A percentile compares a stretch with the other conserved stretches of the same genome.
These are phyloP conservation scores for Nemania abortiva DNA, from an alignment of 2,329 filamentous ascomycete genomes.

Conservation along the genomic window DNA sequence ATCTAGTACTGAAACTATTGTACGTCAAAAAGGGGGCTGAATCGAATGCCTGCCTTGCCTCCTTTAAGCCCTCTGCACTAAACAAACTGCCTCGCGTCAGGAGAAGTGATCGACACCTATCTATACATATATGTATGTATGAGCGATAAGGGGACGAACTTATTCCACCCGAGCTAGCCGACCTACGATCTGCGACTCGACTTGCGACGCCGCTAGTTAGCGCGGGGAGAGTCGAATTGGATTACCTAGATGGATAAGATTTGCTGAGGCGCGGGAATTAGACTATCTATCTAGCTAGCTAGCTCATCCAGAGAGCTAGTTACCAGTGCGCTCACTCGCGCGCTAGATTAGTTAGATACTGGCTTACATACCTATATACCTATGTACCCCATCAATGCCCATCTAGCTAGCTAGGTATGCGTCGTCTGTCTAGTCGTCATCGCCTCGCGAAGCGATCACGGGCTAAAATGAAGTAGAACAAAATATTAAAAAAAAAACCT, in stretches of 20 bases:
- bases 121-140: not conserved
- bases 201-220: not conserved
- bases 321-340: too few species aligned
- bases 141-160: not conserved
- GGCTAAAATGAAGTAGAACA: not conserved
- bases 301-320: not conserved
- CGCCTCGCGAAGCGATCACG: not conserved
- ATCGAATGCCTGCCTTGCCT: too few species aligned
- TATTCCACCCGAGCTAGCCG: not conserved
- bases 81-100: not conserved
- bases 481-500: not conserved
- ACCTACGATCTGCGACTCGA: not conserved
- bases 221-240: not conserved
- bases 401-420: not conserved
- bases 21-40: not conserved
- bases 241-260: not conserved
- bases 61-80: not conserved
- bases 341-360: too few species aligned
- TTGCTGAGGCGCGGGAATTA: conserved; percentile 1
- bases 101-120: not conserved
- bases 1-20: not conserved
- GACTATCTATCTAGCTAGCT: not conserved
- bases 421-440: not conserved
- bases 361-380: not conserved
- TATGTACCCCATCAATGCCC: not conserved